Conservation (phyloP, 441 rosid species). For the Rhodomyrtus psidioides region DNA sequence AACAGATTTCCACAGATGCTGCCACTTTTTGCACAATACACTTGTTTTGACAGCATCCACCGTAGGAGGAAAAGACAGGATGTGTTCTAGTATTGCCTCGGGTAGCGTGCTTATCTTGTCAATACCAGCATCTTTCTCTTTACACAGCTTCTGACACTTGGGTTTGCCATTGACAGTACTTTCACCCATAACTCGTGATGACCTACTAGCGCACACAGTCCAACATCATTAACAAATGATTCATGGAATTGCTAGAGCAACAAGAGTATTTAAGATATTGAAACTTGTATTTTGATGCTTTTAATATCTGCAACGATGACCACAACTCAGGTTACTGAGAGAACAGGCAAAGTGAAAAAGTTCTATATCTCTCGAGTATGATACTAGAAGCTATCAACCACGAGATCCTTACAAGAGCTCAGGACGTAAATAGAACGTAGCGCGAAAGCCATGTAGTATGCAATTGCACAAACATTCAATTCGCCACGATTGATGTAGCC, state of each 20-base stretch:
- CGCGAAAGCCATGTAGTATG: neutral
- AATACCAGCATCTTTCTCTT: neutral
- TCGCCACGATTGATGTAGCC: neutral
- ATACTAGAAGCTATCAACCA: neutral
- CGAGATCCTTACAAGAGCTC: neutral
- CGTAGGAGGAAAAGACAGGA: neutral
- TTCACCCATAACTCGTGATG: neutral
- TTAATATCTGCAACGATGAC: neutral
- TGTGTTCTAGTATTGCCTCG: neutral
- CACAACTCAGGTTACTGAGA: neutral
- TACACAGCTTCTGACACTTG: neutral
- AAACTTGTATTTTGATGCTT: neutral
- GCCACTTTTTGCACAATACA: neutral
- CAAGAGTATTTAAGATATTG: neutral
- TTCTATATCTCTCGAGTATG: neutral
- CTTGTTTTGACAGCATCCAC: neutral
- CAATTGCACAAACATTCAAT: neutral
- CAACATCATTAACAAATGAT: neutral
- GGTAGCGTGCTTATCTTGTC: neutral
- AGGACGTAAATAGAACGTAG: neutral
- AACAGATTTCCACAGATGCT: neutral
- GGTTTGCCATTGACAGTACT: neutral
- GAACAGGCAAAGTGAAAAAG: neutral
- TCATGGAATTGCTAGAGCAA: neutral
- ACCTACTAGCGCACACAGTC: neutral